phyloP scores from a whole-genome alignment of 805 yeast species.

The Komagataella mondaviorum region DNA sequence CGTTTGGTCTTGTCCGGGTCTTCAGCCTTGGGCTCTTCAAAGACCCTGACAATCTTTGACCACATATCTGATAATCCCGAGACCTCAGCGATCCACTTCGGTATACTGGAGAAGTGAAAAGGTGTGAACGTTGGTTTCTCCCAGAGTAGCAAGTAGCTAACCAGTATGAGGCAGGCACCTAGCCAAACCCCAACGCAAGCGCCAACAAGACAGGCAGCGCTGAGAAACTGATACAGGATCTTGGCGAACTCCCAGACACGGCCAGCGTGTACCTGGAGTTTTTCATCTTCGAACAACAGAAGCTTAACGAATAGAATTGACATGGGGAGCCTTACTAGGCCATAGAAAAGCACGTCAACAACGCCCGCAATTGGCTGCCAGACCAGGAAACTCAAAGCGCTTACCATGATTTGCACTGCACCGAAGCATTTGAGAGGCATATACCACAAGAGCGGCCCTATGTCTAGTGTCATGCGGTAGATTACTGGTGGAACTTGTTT shows the following conservation, averaged over 20 bases:
- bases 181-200: conserved; percentile 8
- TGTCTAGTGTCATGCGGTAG: not conserved
- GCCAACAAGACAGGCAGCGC: conserved; percentile 11
- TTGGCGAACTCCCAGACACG: conserved; percentile 1
- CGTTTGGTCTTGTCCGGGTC: not conserved
- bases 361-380: not conserved
- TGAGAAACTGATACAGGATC: conserved; percentile 11
- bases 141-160: not conserved
- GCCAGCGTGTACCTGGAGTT: not conserved
- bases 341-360: not conserved
- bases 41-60: not conserved
- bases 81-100: not conserved
- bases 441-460: not conserved
- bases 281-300: not conserved
- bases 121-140: not conserved
- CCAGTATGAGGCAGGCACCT: not conserved
- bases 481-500: not conserved
- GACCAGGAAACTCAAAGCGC: not conserved
- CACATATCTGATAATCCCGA: not conserved
- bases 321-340: not conserved
- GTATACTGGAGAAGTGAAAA: not conserved
- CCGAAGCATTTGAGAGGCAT: not conserved
- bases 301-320: not conserved
- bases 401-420: not conserved
- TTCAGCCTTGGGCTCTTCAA: not conserved